A percentile compares a stretch with the other conserved stretches of the same genome.
These are phyloP conservation scores for Melampsora larici-populina DNA, from an alignment of 1,284 basidiomycete genomes.

Conservation along the genomic window DNA sequence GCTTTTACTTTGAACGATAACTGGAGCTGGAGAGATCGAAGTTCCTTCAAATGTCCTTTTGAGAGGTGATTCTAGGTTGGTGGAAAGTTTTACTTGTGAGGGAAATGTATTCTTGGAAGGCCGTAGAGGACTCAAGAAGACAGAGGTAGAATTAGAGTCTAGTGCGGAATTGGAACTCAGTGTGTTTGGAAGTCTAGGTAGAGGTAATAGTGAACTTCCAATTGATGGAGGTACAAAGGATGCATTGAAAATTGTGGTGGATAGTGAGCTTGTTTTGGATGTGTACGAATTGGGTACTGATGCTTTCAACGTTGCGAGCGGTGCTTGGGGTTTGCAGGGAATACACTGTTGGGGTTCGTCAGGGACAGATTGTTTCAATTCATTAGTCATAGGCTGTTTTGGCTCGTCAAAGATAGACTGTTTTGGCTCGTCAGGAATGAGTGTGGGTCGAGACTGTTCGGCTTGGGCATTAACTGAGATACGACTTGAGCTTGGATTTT, in stretches of 20 bases:
- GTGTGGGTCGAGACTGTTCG: neutral
- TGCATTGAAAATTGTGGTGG: too few relatives aligned
- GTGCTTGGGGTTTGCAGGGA: too few relatives aligned
- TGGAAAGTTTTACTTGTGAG: neutral
- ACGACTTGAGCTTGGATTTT: neutral
- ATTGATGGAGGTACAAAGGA: too few relatives aligned
- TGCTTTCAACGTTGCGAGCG: too few relatives aligned
- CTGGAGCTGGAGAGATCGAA: conserved; percentile 16
- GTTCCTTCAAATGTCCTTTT: conserved; percentile 12
- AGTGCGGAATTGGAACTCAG: neutral
- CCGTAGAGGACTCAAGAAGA: neutral
- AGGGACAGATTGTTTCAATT: neutral
- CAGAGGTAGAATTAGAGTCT: neutral
- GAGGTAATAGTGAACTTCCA: too few relatives aligned
- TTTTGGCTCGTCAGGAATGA: neutral
- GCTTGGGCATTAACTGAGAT: neutral
- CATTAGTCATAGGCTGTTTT: neutral
- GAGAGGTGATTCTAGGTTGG: neutral
- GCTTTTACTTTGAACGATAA: neutral
- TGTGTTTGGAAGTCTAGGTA: too few relatives aligned
- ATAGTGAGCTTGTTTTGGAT: too few relatives aligned
- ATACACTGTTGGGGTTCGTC: too few relatives aligned
- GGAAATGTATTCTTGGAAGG: neutral
- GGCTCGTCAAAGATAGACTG: neutral
- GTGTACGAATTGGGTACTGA: too few relatives aligned